Evolutionary conservation across 2,329 filamentous ascomycete genomes (phyloP).

Genomic region (Lecanicillium sp.): DNA sequence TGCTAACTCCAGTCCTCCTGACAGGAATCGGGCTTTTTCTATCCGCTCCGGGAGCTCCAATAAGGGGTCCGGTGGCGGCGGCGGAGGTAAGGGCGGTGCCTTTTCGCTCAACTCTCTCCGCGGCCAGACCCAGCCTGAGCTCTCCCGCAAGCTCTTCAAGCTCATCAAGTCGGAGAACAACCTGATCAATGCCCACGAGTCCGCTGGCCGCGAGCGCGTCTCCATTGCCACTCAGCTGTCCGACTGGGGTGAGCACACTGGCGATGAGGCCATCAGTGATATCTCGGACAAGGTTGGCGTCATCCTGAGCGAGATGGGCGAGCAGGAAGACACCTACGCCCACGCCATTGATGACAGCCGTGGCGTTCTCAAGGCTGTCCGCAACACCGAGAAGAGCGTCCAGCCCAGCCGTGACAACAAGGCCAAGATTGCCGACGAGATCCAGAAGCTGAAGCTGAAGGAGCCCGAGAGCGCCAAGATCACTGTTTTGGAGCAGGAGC

Average conservation of each 20-base stretch:
- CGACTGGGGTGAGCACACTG: conserved; percentile 91
- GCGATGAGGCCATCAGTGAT: conserved; percentile 79
- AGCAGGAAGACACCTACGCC: conserved; percentile 85
- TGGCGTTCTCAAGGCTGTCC: conserved; percentile 75
- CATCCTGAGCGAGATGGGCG: conserved; percentile 81
- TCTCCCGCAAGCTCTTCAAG: conserved; percentile 80
- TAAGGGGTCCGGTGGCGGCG: conserved; percentile 28
- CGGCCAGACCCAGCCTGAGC: conserved; percentile 75
- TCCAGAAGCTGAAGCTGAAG: conserved; percentile 83
- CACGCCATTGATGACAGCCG: conserved; percentile 82
- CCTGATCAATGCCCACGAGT: conserved; percentile 75
- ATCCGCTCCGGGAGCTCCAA: conserved; percentile 56
- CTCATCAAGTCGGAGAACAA: conserved; percentile 94
- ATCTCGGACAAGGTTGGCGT: conserved; percentile 95
- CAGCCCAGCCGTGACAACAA: conserved; percentile 86
- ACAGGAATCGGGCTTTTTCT: conserved; percentile 66
- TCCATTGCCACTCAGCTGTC: conserved; percentile 84
- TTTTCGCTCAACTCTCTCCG: conserved; percentile 85
- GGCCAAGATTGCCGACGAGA: conserved; percentile 84
- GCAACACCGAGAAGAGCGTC: conserved; percentile 92
- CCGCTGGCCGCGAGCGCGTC: conserved; percentile 74
- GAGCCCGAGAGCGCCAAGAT: conserved; percentile 79
- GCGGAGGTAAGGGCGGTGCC: conserved; percentile 43
- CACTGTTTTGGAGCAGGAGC: conserved; percentile 85
- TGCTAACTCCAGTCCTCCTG: conserved; percentile 17